Percentiles rank a stretch among this genome's conserved stretches.
phyloP scores from a whole-genome alignment of 73 alveolate species.

The Stentor coeruleus region DNA sequence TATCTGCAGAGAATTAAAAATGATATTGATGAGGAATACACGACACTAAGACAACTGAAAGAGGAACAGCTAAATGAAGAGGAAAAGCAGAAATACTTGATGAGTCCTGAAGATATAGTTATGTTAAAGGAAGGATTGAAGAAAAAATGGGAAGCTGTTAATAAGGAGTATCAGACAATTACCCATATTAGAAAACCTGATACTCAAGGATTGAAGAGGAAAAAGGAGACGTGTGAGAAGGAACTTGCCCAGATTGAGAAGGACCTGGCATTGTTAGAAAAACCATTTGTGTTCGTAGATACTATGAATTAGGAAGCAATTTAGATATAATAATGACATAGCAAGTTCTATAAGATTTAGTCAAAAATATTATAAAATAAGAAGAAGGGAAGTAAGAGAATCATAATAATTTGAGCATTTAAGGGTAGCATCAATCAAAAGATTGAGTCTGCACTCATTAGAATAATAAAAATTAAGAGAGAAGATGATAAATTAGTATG shows the following conservation, averaged over 20 bases:
- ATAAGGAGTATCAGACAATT: slow-evolving; percentile 33
- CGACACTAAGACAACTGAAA: slow-evolving; percentile 28
- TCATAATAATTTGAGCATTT: too few species aligned
- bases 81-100: slow-evolving; percentile 28
- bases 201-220: slow-evolving; percentile 46
- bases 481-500: too few species aligned
- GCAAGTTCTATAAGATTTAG: too few species aligned
- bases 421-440: too few species aligned
- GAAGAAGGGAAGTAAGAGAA: too few species aligned
- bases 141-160: slow-evolving; percentile 46
- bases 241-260: slow-evolving; percentile 84
- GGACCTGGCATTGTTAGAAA: slow-evolving; percentile 82
- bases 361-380: too few species aligned
- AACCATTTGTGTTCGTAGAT: slow-evolving; percentile 87
- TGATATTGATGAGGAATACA: slow-evolving; percentile 40
- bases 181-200: slow-evolving; percentile 54
- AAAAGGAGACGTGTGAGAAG: slow-evolving; percentile 83
- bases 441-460: too few species aligned
- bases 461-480: too few species aligned
- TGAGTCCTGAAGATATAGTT: slow-evolving; percentile 44
- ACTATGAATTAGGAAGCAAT: too few species aligned
- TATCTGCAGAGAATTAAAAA: slow-evolving; percentile 43
- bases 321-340: too few species aligned
- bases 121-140: slow-evolving; percentile 51
- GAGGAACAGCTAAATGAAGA: slow-evolving; percentile 50